These are phyloP conservation scores for Hyaloperonospora brassicae DNA, from an alignment of 352 stramenopile species.

Conservation along the genomic window DNA sequence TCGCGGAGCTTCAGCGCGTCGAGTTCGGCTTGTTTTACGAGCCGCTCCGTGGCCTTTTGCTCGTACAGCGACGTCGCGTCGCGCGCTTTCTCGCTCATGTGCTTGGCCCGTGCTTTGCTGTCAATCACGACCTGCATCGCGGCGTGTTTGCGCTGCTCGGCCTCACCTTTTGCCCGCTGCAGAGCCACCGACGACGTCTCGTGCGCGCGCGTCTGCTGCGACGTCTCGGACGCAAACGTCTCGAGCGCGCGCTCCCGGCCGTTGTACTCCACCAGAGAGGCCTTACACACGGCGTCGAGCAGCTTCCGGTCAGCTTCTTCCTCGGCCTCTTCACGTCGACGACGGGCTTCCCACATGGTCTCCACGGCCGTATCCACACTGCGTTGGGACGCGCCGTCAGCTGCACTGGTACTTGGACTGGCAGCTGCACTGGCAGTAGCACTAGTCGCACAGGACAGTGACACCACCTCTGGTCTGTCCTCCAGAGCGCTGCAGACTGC, in stretches of 20 bases:
- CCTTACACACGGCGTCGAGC: conserved; percentile 68
- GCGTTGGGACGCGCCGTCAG: conserved; percentile 17
- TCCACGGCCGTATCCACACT: conserved; percentile 37
- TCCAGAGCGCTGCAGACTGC: background rate
- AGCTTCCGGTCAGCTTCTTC: conserved; percentile 61
- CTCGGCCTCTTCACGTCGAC: conserved; percentile 41
- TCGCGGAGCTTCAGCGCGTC: conserved; percentile 36
- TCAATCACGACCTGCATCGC: conserved; percentile 75
- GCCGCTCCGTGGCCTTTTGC: conserved; percentile 44
- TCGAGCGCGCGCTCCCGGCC: conserved; percentile 56
- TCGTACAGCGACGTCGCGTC: conserved; percentile 53
- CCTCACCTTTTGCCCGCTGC: conserved; percentile 32
- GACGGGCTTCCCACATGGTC: conserved; percentile 59
- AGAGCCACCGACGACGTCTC: conserved; percentile 32
- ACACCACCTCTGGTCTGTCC: conserved; percentile 8
- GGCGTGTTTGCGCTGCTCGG: conserved; percentile 50
- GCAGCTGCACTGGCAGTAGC: too few species aligned
- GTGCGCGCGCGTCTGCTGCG: conserved; percentile 22
- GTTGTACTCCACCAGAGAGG: conserved; percentile 67
- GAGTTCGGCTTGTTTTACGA: conserved; percentile 43
- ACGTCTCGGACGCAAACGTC: conserved; percentile 38
- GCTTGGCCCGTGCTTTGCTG: conserved; percentile 48
- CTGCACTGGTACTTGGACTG: conserved; percentile 4
- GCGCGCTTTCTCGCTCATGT: conserved; percentile 56
- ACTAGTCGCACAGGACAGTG: too few species aligned